phyloP scores from a whole-genome alignment of 352 stramenopile genomes.

The Globisporangium irregulare region DNA sequence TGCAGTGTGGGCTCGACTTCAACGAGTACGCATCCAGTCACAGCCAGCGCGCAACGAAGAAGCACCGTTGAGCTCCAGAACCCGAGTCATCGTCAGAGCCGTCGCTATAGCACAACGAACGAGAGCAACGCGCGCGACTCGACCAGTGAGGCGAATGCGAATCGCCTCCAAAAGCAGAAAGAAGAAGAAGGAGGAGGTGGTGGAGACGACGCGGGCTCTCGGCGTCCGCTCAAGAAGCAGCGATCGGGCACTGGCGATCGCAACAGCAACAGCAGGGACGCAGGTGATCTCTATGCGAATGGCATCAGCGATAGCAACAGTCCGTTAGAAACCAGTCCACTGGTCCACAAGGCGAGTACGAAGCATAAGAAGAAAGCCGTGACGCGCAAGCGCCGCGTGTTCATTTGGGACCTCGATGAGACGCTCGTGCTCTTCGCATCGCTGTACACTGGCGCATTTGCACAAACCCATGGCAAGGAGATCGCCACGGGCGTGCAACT shows the following conservation, averaged over 20 bases:
- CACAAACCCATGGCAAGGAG: conserved; percentile 57
- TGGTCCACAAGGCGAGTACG: neutral
- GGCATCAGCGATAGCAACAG: neutral
- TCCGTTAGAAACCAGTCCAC: neutral
- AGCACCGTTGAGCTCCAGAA: neutral
- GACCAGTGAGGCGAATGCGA: neutral
- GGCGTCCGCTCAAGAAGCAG: conserved; percentile 37
- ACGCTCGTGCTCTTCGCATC: conserved; percentile 81
- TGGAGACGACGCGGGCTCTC: conserved; percentile 20
- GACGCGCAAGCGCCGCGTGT: conserved; percentile 34
- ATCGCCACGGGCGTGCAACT: conserved; percentile 53
- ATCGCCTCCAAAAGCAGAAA: neutral
- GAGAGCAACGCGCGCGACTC: neutral
- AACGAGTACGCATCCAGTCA: neutral
- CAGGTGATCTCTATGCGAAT: neutral
- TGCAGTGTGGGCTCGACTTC: neutral
- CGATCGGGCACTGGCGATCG: conserved; percentile 15
- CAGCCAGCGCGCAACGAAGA: neutral
- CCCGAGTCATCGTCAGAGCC: neutral
- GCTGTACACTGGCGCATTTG: conserved; percentile 73
- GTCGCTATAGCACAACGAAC: neutral
- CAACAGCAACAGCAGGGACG: neutral
- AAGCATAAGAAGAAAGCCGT: neutral
- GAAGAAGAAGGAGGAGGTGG: conserved; percentile 7
- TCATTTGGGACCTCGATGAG: conserved; percentile 85